Percentiles rank a stretch among this genome's conserved stretches.
Evolutionary conservation across 2,329 filamentous ascomycete species (phyloP).

Genomic region (Triangularia setosa): DNA sequence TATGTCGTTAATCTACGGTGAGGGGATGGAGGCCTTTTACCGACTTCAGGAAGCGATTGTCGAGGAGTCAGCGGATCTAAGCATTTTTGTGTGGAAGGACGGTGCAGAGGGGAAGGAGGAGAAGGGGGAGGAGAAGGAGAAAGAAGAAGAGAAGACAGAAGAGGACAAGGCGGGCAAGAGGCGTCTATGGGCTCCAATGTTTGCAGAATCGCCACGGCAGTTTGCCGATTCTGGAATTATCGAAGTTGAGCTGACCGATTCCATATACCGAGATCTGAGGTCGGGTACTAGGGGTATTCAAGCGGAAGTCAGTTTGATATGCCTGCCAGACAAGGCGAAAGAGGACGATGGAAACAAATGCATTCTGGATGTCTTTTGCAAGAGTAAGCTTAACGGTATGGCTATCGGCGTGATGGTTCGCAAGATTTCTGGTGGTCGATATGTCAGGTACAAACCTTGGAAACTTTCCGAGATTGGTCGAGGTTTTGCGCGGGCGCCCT

Average conservation of each 20-base stretch:
- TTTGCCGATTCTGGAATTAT: neutral
- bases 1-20: conserved; percentile 19
- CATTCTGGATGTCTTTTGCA: neutral
- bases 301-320: neutral
- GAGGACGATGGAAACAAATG: neutral
- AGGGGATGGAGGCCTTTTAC: conserved; percentile 9
- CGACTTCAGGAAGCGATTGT: conserved; percentile 12
- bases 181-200: neutral
- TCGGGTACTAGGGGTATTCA: neutral
- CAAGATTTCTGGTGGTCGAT: neutral
- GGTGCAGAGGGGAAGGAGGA: neutral
- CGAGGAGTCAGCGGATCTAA: neutral
- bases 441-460: neutral
- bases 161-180: neutral
- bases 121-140: no score
- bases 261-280: neutral
- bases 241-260: neutral
- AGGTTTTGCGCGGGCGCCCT: neutral
- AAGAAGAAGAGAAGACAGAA: no score
- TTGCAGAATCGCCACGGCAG: neutral
- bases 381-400: neutral
- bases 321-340: neutral
- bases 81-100: neutral
- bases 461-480: neutral
- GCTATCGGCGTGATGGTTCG: neutral